Percentiles rank a stretch among this genome's conserved stretches.
phyloP scores from a whole-genome alignment of 2,329 filamentous ascomycete genomes.

The Talaromyces sp. region DNA sequence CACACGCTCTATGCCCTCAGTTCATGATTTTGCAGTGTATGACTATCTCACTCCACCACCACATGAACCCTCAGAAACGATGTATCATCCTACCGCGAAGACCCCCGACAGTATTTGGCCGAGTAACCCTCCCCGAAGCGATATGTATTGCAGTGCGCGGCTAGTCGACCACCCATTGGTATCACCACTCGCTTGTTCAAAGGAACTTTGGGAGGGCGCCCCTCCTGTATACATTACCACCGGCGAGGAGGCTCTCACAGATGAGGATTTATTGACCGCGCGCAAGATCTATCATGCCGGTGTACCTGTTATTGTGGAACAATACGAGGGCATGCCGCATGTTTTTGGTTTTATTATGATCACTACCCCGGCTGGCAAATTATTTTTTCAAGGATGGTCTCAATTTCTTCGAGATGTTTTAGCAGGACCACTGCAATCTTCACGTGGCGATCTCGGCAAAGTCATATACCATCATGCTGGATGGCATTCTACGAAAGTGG shows the following conservation, averaged over 20 bases:
- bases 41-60: conserved; percentile 39
- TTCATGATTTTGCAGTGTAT: conserved; percentile 34
- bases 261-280: conserved; percentile 40
- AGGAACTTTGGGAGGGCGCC: conserved; percentile 39
- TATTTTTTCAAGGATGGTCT: conserved; percentile 56
- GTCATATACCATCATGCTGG: conserved; percentile 33
- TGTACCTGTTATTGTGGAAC: conserved; percentile 36
- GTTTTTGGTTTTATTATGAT: conserved; percentile 57
- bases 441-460: conserved; percentile 28
- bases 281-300: conserved; percentile 39
- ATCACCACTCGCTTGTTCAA: conserved; percentile 35
- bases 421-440: conserved; percentile 20
- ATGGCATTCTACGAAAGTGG: conserved; percentile 25
- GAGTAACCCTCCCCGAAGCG: conserved; percentile 39
- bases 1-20: conserved; percentile 41
- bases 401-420: conserved; percentile 48
- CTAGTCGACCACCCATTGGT: conserved; percentile 40
- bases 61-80: conserved; percentile 21
- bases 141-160: conserved; percentile 40
- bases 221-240: conserved; percentile 42
- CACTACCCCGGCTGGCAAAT: conserved; percentile 43
- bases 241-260: conserved; percentile 42
- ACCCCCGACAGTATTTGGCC: conserved; percentile 41
- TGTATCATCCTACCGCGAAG: conserved; percentile 27
- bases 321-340: conserved; percentile 47